Evolutionary conservation across 371 early-diverging fungal genomes (phyloP), one percentile per base, ranked within the genome.

Genomic region (Lichtheimia corymbifera): DNA sequence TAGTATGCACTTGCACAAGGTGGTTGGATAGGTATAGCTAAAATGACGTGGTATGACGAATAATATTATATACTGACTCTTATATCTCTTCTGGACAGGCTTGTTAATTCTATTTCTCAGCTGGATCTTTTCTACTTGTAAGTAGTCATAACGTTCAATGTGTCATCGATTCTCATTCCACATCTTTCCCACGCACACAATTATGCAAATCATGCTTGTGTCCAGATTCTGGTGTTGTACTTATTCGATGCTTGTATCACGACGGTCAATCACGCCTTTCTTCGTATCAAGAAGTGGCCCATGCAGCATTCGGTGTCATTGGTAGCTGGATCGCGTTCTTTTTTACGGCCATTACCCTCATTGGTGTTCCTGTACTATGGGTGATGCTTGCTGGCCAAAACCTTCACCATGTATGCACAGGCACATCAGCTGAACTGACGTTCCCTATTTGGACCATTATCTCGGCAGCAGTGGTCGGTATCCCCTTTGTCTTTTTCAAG

Each of bases 351-450:
- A 62, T 84, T 17, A 85, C 83, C 35, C 71, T 87, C 4, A 65
- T 88, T 14, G 91, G 92, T 67, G 87, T 86, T 5, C 81, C 88
- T 3, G 79, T 88, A 52, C 76, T 92, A 1, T 94, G 87, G 66
- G 76, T 91, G 18, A 83, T 93, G 63, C 65, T 94, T 50, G 87
- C 91, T 12, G 91, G 87, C 35, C 66, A 73, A 53, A 89, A 89
- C 71, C 68, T 88, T 49, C 61, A 80, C 43, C 67, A 74, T 22
- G 72, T 88, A 18, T 60, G 75, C 65, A 45, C 64, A 47, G 66
- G 74, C 62, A 70, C 77, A 52, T 53, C 63, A 18, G 69, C 63
- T 7, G 68, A 69, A 50, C 40, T 72, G 49, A 70, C 65, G 2
- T 41, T 65, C 14, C 52, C 65, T 53, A 76, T 71, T 40, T 90